Percentiles rank a stretch among this genome's conserved stretches.
phyloP scores from a whole-genome alignment of 345 rosid genomes.

The Populus davidiana region DNA sequence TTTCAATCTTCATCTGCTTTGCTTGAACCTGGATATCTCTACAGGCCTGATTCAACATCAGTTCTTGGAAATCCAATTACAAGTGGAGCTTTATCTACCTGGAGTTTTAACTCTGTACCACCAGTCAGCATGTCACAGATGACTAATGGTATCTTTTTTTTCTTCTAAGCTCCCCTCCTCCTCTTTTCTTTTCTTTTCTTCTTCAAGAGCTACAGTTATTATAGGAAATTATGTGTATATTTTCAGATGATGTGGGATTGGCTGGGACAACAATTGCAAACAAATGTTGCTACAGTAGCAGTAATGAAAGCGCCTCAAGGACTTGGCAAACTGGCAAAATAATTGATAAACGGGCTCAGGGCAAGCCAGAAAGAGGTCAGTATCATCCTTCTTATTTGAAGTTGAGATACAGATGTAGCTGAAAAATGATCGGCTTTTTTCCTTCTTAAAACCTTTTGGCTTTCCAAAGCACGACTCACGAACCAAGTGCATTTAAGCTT shows the following conservation, averaged over 20 bases:
- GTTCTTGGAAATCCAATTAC: constrained; percentile 39
- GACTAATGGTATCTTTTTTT: constrained; percentile 39
- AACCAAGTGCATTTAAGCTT: neutral
- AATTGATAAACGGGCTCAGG: constrained; percentile 28
- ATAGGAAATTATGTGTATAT: neutral
- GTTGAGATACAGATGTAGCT: neutral
- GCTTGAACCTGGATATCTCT: constrained; percentile 44
- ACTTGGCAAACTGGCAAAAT: constrained; percentile 30
- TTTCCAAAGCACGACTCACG: neutral
- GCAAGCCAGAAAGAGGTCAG: constrained; percentile 44
- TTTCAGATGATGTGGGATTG: constrained; percentile 32
- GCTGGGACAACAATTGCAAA: constrained; percentile 22
- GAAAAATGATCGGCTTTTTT: neutral
- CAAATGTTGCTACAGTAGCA: constrained; percentile 41
- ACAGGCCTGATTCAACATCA: constrained; percentile 46
- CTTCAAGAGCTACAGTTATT: neutral
- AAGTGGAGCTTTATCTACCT: constrained; percentile 45
- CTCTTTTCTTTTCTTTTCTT: neutral
- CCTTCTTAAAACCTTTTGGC: neutral
- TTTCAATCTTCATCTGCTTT: constrained; percentile 49
- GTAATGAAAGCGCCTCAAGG: constrained; percentile 46
- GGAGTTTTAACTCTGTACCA: constrained; percentile 40
- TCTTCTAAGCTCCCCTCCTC: neutral
- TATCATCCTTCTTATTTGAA: constrained; percentile 12
- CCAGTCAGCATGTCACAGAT: constrained; percentile 33